Conservation (phyloP, 1,284 basidiomycete genomes). For the Ganoderma boninense region DNA sequence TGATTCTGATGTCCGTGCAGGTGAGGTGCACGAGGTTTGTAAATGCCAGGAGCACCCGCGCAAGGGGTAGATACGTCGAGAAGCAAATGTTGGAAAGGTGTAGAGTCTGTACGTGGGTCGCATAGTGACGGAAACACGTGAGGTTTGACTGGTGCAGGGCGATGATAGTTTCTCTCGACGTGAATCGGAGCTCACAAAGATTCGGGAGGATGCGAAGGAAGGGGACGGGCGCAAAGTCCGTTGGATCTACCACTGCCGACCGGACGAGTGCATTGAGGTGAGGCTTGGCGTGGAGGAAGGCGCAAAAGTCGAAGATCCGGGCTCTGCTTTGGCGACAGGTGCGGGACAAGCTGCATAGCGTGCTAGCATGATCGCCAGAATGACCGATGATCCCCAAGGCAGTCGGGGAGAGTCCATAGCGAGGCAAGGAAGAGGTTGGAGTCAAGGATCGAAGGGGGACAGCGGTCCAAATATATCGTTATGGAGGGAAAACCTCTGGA, state of each 20-base stretch:
- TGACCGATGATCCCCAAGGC: slow-evolving; percentile 1
- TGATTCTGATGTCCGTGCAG: neutral
- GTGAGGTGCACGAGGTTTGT: neutral
- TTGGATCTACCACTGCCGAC: neutral
- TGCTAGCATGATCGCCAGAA: neutral
- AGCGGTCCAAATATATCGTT: neutral
- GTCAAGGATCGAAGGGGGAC: too few species aligned
- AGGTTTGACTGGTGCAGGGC: neutral
- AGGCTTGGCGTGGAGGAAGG: neutral
- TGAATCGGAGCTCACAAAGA: neutral
- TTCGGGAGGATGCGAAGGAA: neutral
- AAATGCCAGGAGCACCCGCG: neutral
- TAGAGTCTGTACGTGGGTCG: neutral
- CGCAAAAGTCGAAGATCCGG: neutral
- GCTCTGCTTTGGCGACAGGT: slow-evolving; percentile 1
- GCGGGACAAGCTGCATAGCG: neutral
- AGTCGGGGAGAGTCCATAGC: neutral
- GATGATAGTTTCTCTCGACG: neutral
- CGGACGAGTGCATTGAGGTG: neutral
- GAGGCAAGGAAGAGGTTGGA: neutral
- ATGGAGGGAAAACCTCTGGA: neutral
- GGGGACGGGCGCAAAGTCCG: neutral
- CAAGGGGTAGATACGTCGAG: neutral
- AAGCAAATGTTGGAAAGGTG: neutral
- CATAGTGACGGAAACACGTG: neutral